Evolutionary conservation across 257 asterid species (phyloP), one percentile per base, ranked within the genome.

Genomic region (Solanum microdontum): DNA sequence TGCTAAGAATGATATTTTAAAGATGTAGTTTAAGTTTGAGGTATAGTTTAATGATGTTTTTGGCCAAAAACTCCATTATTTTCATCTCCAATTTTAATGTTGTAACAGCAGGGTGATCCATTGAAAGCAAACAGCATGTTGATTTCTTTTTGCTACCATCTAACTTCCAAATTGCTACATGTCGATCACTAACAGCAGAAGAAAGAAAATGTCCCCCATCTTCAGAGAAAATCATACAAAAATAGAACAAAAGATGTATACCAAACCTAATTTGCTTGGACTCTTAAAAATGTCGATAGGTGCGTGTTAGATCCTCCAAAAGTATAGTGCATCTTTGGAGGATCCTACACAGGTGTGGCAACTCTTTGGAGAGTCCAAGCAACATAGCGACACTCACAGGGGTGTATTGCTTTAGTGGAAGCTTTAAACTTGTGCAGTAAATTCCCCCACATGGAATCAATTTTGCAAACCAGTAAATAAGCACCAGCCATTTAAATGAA

Each of bases 101-200:
- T 87, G 88, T 85, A 93, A 94, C 91, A 85, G 96, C 94, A 58
- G 99, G 98, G 87, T 96, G 97, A 87, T 96, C 98, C 98, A 96
- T 94, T 14, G 96, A 91, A 76, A 94, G 96, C 69, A 89, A 88
- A 68, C 91, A 90, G 62, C 91, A 91, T 3, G 94, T 93, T 14
- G 97, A 89, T 90, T 94, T 91, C 62, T 88, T 93, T 91, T 97
- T 94, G 91, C 94, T 91, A 36, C 97, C 91, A 84, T 91, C 95
- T 64, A 94, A 86, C 90, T 89, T 93, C 99, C 99, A 96, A n/a
- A 95, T 87, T 19, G 98, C 97, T 87, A 96, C 86, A 83, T 93
- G 94, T 40, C 98, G 92, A 90, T 39, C 43, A 37, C 43, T 37
- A 37, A 37, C 43, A 36, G 9, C 2, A 36, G 8, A 96, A 36